Conservation (phyloP, 768 basidiomycete species). For the Fibroporia radiculosa region DNA sequence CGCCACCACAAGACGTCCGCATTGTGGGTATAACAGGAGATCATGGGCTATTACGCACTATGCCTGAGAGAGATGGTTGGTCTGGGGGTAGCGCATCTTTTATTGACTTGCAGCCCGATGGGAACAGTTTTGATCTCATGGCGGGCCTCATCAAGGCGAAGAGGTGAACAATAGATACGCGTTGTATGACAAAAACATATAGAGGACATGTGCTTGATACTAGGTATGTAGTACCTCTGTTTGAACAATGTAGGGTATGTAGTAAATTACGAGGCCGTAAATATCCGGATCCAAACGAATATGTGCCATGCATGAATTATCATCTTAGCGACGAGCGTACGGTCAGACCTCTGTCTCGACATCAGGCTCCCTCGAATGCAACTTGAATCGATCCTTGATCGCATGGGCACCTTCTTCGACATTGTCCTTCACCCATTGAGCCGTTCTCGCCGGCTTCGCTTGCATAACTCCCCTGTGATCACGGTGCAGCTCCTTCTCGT, state of each 20-base stretch:
- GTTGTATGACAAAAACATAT: too few relatives aligned
- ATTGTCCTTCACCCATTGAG: slow-evolving; percentile 47
- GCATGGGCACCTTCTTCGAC: slow-evolving; percentile 36
- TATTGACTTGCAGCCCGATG: slow-evolving; percentile 93
- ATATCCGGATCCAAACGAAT: background rate
- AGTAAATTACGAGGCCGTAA: background rate
- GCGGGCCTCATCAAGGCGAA: slow-evolving; percentile 70
- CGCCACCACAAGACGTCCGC: slow-evolving; percentile 61
- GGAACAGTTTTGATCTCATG: slow-evolving; percentile 96
- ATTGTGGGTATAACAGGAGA: slow-evolving; percentile 84
- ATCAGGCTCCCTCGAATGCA: slow-evolving; percentile 26
- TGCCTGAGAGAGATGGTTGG: slow-evolving; percentile 43
- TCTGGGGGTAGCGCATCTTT: slow-evolving; percentile 33
- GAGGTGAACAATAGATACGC: too few relatives aligned
- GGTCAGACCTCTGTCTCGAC: slow-evolving; percentile 24
- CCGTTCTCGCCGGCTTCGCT: slow-evolving; percentile 45
- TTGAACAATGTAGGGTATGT: too few relatives aligned
- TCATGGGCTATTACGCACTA: slow-evolving; percentile 79
- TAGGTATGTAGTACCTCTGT: too few relatives aligned
- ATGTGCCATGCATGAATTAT: background rate
- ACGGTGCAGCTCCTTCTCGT: slow-evolving; percentile 36
- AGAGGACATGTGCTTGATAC: too few relatives aligned
- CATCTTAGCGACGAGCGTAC: background rate
- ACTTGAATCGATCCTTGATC: slow-evolving; percentile 29
- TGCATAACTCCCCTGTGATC: slow-evolving; percentile 62